These are phyloP conservation scores for Ophiostoma angusticollis DNA, from an alignment of 2,329 filamentous ascomycete genomes.

Conservation along the genomic window DNA sequence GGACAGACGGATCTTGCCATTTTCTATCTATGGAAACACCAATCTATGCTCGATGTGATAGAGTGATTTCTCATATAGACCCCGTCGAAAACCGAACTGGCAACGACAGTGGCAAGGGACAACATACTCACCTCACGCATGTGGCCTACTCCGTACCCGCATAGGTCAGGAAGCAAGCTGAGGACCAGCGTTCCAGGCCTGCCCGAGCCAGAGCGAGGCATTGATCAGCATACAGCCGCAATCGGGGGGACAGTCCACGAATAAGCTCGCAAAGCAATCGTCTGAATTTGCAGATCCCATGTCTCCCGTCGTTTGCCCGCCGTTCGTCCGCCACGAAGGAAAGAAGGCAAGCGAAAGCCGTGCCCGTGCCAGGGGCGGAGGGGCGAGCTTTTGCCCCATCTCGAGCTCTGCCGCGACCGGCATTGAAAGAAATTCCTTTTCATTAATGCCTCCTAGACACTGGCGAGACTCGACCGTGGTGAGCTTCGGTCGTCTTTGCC, in stretches of 20 bases:
- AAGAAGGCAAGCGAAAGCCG: neutral
- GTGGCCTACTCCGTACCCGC: too few species aligned
- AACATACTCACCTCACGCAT: too few species aligned
- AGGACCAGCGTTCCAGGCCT: neutral
- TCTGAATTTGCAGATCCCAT: neutral
- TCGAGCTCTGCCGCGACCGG: neutral
- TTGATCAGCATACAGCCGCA: neutral
- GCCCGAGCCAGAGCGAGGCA: neutral
- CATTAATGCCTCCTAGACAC: neutral
- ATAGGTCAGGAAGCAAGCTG: neutral
- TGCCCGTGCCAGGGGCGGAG: neutral
- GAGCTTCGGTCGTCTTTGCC: neutral
- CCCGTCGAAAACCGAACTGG: too few species aligned
- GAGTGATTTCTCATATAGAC: too few species aligned
- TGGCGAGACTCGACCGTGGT: neutral
- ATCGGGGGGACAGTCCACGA: neutral
- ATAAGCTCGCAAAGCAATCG: neutral
- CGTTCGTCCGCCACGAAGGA: too few species aligned
- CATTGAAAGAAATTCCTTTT: neutral
- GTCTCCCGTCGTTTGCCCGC: neutral
- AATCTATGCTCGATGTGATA: constrained; percentile 4
- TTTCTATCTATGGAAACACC: constrained; percentile 10
- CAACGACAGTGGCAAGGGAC: too few species aligned
- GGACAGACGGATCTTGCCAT: constrained; percentile 2
- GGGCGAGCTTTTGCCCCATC: neutral